Percentiles rank a stretch among this genome's conserved stretches.
Conservation (phyloP, 129 eudicot species). For the Flaveria sonorensis region DNA sequence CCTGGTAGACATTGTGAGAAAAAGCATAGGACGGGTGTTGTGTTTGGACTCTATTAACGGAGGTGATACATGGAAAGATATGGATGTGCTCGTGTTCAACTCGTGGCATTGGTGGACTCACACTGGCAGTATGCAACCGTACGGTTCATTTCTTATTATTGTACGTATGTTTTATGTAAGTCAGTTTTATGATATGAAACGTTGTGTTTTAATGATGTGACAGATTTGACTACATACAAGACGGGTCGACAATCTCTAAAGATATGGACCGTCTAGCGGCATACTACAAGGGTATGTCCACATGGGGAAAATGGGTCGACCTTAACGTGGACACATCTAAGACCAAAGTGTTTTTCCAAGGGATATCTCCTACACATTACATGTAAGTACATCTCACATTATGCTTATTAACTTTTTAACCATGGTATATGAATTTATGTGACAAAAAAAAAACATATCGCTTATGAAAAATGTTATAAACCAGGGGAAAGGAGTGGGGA, state of each 20-base stretch:
- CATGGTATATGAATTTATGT: not conserved
- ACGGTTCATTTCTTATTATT: slow-evolving; percentile 15
- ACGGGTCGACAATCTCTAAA: slow-evolving; percentile 57
- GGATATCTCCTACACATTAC: slow-evolving; percentile 87
- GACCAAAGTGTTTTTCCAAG: slow-evolving; percentile 83
- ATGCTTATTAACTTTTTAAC: not conserved
- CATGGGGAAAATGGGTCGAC: slow-evolving; percentile 89
- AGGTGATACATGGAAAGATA: slow-evolving; percentile 71
- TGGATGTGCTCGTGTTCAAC: slow-evolving; percentile 80
- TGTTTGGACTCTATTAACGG: slow-evolving; percentile 58
- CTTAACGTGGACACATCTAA: slow-evolving; percentile 58
- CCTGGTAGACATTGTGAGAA: slow-evolving; percentile 64
- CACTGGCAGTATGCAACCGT: slow-evolving; percentile 65
- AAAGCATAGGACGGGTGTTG: slow-evolving; percentile 60
- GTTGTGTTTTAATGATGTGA: not conserved
- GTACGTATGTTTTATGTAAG: not conserved
- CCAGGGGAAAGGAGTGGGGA: slow-evolving; percentile 67
- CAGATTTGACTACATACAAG: slow-evolving; percentile 85
- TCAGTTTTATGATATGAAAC: not conserved
- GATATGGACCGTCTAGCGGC: slow-evolving; percentile 85
- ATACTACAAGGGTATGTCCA: slow-evolving; percentile 69
- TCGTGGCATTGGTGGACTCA: slow-evolving; percentile 97
- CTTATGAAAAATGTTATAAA: not conserved
- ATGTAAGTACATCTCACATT: slow-evolving; percentile 42
- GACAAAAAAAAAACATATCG: not conserved